Evolutionary conservation across 2,329 filamentous ascomycete genomes (phyloP).

Genomic region (Aspergillus nomiae): DNA sequence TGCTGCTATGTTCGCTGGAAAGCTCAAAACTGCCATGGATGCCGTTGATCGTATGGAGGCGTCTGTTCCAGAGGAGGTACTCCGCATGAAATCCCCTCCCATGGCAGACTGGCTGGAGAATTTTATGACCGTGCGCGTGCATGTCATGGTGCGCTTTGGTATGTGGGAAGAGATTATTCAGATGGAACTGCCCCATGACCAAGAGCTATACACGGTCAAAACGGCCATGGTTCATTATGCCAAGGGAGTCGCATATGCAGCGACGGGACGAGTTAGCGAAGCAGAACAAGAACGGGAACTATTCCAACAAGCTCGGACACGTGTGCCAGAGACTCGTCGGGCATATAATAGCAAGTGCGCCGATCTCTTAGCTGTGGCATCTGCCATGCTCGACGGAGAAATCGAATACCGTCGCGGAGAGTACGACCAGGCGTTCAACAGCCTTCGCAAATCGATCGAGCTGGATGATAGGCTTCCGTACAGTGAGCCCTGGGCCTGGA

Average conservation of each 20-base stretch:
- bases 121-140: slow-evolving; percentile 65
- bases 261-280: slow-evolving; percentile 53
- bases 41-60: slow-evolving; percentile 61
- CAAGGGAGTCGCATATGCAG: slow-evolving; percentile 65
- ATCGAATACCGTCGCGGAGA: slow-evolving; percentile 66
- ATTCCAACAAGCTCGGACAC: slow-evolving; percentile 54
- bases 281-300: slow-evolving; percentile 54
- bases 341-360: slow-evolving; percentile 67
- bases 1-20: slow-evolving; percentile 63
- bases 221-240: slow-evolving; percentile 68
- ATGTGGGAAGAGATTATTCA: slow-evolving; percentile 67
- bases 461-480: slow-evolving; percentile 66
- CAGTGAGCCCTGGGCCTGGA: slow-evolving; percentile 76
- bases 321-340: slow-evolving; percentile 61
- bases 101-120: slow-evolving; percentile 80
- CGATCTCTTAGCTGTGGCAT: slow-evolving; percentile 64
- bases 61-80: slow-evolving; percentile 63
- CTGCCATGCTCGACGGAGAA: slow-evolving; percentile 70
- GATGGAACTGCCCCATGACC: slow-evolving; percentile 58
- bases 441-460: slow-evolving; percentile 58
- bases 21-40: slow-evolving; percentile 63
- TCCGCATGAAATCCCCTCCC: slow-evolving; percentile 66
- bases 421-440: slow-evolving; percentile 59
- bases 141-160: slow-evolving; percentile 72
- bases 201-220: slow-evolving; percentile 65